A percentile compares a stretch with the other conserved stretches of the same genome.
phyloP scores from a whole-genome alignment of 2,329 filamentous ascomycete species.

The Ophiocordyceps sinensis region DNA sequence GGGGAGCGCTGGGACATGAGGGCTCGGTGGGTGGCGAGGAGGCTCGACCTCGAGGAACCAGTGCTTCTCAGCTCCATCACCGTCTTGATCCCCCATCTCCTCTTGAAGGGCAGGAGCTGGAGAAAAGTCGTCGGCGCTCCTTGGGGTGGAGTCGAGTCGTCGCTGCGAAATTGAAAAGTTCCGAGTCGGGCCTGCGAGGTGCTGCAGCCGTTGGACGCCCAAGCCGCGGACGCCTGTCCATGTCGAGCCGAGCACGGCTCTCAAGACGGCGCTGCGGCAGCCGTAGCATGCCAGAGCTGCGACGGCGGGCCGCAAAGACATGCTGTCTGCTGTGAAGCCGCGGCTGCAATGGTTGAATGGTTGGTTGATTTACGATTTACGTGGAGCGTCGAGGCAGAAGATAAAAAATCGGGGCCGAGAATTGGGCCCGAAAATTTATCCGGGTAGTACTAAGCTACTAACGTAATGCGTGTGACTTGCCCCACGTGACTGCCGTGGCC shows the following conservation, averaged over 20 bases:
- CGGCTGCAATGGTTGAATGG: too few relatives aligned
- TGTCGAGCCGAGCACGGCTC: slow-evolving; percentile 12
- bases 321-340: slow-evolving; percentile 2
- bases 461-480: too few relatives aligned
- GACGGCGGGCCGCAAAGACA: slow-evolving; percentile 16
- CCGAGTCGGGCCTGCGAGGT: slow-evolving; percentile 6
- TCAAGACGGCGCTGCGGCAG: slow-evolving; percentile 15
- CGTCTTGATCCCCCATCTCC: slow-evolving; percentile 7
- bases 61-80: slow-evolving; percentile 33
- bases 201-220: slow-evolving; percentile 5
- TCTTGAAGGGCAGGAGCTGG: slow-evolving; percentile 6
- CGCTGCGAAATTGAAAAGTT: not conserved
- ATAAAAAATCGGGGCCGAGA: too few relatives aligned
- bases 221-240: slow-evolving; percentile 10
- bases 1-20: slow-evolving; percentile 33
- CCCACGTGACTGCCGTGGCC: too few relatives aligned
- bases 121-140: slow-evolving; percentile 3
- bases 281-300: slow-evolving; percentile 15
- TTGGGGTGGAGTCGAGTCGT: slow-evolving; percentile 10
- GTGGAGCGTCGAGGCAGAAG: too few relatives aligned
- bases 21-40: slow-evolving; percentile 33
- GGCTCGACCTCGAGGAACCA: slow-evolving; percentile 79
- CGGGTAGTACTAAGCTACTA: too few relatives aligned
- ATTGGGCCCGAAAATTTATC: too few relatives aligned
- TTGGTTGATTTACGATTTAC: too few relatives aligned